Evolutionary conservation across 352 stramenopile genomes (phyloP), one percentile per base, ranked within the genome.

Genomic region (Thalassiosira oceanica): DNA sequence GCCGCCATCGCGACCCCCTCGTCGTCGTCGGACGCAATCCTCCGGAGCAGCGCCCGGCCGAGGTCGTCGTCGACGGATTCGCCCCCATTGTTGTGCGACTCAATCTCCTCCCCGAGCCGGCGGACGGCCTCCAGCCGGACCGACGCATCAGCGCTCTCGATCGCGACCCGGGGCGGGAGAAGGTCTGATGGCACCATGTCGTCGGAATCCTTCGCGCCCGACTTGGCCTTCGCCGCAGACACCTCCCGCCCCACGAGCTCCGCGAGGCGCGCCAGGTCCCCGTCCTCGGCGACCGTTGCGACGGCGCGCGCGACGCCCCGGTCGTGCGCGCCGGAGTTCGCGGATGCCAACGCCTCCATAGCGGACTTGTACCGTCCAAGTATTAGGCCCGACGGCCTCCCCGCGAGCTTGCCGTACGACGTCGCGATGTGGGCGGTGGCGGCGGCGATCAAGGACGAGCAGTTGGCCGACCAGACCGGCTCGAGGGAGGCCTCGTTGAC

Each of bases 141-240:
- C 10, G 56, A 46, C 13, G 62, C 41, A 61, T 84, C 62, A n/a
- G 81, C 64, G 51, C 88, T 71, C 33, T 91, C 81, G 4, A 91
- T 46, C 42, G 78, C 80, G 1, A 87, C 72, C 26, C 75, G 54
- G n/a, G 71, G 53, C 33, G 83, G 83, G 18, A 85, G 41, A 2
- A 83, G 50, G 16, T 15, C 26, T 42, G 53, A 35, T 8, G 49
- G 36, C 15, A 33, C 37, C n/a, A n/a, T n/a, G n/a, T n/a, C n/a
- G n/a, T n/a, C n/a, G n/a, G 35, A 10, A 37, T 61, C 29, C 5
- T 5, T 35, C 18, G 39, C n/a, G 33, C 13, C 33, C 35, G 16
- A 43, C 37, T 63, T 48, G 0, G n/a, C 37, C 24, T 24, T n/a
- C 18, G 42, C 39, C 15, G 54, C 55, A 36, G 57, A 31, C 46